Conservation (phyloP, 805 yeast genomes). For the Myxozyma kluyveri region DNA sequence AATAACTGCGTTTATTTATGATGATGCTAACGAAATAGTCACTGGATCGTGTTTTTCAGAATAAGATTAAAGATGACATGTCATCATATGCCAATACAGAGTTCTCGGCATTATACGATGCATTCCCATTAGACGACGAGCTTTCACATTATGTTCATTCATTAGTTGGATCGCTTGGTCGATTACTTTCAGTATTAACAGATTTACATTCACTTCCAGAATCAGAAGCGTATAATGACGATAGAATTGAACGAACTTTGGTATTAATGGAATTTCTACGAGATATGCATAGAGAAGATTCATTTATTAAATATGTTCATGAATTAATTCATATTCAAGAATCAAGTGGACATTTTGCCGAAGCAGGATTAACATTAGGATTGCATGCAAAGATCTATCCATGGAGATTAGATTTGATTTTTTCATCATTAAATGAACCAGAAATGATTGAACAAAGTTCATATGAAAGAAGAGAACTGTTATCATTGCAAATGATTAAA, state of each 20-base stretch:
- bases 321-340: conserved; percentile 67
- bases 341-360: conserved; percentile 60
- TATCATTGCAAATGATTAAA: conserved; percentile 66
- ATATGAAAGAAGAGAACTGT: conserved; percentile 74
- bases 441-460: conserved; percentile 75
- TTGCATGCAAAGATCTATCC: conserved; percentile 70
- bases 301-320: conserved; percentile 73
- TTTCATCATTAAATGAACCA: conserved; percentile 62
- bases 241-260: conserved; percentile 74
- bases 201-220: conserved; percentile 72
- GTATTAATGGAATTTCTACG: conserved; percentile 72
- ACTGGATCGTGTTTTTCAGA: conserved; percentile 60
- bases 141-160: conserved; percentile 46
- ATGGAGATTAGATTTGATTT: conserved; percentile 54
- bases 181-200: conserved; percentile 61
- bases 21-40: conserved; percentile 41
- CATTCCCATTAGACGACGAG: conserved; percentile 54
- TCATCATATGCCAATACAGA: conserved; percentile 51
- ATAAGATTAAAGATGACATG: conserved; percentile 40
- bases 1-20: not conserved
- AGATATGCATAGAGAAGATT: conserved; percentile 74
- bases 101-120: conserved; percentile 51
- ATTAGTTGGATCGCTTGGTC: conserved; percentile 43
- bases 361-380: conserved; percentile 80
- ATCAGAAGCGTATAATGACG: conserved; percentile 83